phyloP scores from a whole-genome alignment of 257 asterid species.

The Sherardia arvensis region DNA sequence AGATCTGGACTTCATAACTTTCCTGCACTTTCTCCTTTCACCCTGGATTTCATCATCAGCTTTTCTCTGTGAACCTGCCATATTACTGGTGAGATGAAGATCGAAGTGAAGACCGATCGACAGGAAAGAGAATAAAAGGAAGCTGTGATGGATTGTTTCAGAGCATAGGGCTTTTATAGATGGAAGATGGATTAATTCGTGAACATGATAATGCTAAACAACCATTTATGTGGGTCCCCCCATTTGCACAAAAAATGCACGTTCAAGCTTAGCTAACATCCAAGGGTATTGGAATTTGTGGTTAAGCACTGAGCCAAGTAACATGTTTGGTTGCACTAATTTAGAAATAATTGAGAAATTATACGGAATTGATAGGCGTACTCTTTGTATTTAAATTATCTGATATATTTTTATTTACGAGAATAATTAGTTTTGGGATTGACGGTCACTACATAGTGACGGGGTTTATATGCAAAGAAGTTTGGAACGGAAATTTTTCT shows the following conservation, averaged over 20 bases:
- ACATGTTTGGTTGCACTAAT: background rate
- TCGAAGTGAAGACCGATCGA: background rate
- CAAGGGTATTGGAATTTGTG: constrained; percentile 26
- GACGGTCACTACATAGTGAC: no score
- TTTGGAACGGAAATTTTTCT: no score
- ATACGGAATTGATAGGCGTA: no score
- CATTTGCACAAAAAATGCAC: background rate
- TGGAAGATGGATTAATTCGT: constrained; percentile 4
- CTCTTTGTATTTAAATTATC: no score
- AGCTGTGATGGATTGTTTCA: background rate
- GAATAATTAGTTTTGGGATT: no score
- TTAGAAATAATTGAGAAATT: background rate
- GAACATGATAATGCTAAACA: constrained; percentile 25
- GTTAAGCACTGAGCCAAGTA: constrained; percentile 7
- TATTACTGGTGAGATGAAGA: background rate
- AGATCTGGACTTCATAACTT: constrained; percentile 11
- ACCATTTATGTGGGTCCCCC: constrained; percentile 1
- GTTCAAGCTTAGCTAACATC: background rate
- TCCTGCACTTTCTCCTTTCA: constrained; percentile 4
- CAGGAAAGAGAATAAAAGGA: background rate
- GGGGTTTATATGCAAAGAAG: no score
- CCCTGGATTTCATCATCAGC: constrained; percentile 5
- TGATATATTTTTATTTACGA: no score
- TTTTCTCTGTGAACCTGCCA: constrained; percentile 17
- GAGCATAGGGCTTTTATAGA: constrained; percentile 13